phyloP scores from a whole-genome alignment of 805 yeast species.

The Kazachstania africana region DNA sequence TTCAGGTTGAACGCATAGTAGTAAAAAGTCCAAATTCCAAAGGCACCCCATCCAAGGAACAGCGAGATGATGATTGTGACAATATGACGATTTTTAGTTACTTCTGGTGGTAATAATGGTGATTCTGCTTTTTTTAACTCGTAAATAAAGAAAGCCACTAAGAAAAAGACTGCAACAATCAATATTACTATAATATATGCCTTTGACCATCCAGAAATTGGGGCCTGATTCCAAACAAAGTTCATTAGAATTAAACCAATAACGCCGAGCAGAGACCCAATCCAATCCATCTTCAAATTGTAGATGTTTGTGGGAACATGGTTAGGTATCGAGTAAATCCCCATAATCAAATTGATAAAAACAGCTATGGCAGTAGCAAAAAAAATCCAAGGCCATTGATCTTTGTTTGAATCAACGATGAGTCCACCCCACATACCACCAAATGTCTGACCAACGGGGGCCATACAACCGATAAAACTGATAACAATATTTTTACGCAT shows the following conservation, averaged over 20 bases:
- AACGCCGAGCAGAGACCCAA: conserved; percentile 46
- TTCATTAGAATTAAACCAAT: conserved; percentile 50
- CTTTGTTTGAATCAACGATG: conserved; percentile 16
- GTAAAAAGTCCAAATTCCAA: conserved; percentile 66
- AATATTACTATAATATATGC: conserved; percentile 48
- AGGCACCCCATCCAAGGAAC: conserved; percentile 65
- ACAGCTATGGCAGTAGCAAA: conserved; percentile 18
- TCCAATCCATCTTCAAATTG: conserved; percentile 32
- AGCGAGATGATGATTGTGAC: conserved; percentile 39
- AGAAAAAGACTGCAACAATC: conserved; percentile 35
- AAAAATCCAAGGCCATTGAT: conserved; percentile 24
- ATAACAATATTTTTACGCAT: conserved; percentile 38
- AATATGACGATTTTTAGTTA: conserved; percentile 33
- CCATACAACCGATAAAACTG: conserved; percentile 42
- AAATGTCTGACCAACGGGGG: conserved; percentile 47
- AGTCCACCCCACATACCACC: conserved; percentile 43
- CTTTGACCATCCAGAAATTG: conserved; percentile 55
- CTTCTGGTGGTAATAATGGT: conserved; percentile 45
- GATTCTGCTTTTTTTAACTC: conserved; percentile 34
- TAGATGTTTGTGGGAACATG: conserved; percentile 18
- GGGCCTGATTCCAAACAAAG: conserved; percentile 68
- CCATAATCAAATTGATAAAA: conserved; percentile 8
- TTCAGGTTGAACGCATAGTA: conserved; percentile 41
- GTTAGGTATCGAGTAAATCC: conserved; percentile 20
- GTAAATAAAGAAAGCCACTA: conserved; percentile 36